phyloP scores from a whole-genome alignment of 345 rosid genomes.

The Arabis hirsuta region DNA sequence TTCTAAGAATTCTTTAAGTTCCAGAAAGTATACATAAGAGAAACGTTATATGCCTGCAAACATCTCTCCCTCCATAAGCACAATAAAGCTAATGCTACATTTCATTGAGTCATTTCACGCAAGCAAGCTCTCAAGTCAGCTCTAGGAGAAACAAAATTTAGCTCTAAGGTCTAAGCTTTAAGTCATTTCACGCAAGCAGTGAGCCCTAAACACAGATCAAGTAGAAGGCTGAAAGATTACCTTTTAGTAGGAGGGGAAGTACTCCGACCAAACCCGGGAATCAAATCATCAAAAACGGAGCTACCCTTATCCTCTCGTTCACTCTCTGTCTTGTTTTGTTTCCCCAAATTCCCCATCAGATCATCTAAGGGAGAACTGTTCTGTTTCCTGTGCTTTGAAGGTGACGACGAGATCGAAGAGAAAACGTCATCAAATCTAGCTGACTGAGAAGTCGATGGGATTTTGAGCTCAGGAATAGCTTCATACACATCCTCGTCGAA shows the following conservation, averaged over 20 bases:
- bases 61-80: not conserved
- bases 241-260: slow-evolving; percentile 53
- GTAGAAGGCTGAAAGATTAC: slow-evolving; percentile 36
- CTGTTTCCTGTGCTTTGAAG: slow-evolving; percentile 38
- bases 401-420: slow-evolving; percentile 44
- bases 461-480: slow-evolving; percentile 68
- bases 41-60: not conserved
- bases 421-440: slow-evolving; percentile 53
- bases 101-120: not conserved
- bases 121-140: not conserved
- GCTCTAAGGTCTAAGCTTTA: not conserved
- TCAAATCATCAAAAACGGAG: slow-evolving; percentile 68
- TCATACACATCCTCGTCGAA: slow-evolving; percentile 75
- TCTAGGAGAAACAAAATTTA: not conserved
- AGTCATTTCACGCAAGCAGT: not conserved
- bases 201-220: not conserved
- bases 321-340: slow-evolving; percentile 41
- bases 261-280: slow-evolving; percentile 71
- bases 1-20: not conserved
- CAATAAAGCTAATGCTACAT: not conserved
- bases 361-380: slow-evolving; percentile 58
- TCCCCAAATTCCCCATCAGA: slow-evolving; percentile 58
- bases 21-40: not conserved
- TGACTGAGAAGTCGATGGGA: slow-evolving; percentile 48
- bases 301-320: slow-evolving; percentile 41